Percentiles rank a stretch among this genome's conserved stretches.
Evolutionary conservation across 768 basidiomycete genomes (phyloP).

Genomic region (Termitomyces sp.): DNA sequence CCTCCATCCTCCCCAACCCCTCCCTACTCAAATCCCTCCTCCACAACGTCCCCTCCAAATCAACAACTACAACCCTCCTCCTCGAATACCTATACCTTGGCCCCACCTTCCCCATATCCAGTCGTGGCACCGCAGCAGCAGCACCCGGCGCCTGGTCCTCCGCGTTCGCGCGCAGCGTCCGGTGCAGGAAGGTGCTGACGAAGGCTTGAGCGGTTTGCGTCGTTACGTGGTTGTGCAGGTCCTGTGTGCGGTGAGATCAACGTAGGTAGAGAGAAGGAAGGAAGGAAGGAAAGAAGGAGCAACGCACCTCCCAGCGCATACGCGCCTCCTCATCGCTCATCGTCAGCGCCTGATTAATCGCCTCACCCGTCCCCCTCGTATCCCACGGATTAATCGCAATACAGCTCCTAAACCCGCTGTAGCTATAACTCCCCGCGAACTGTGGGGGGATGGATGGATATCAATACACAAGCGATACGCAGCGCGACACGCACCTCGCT

Average conservation of each 20-base stretch:
- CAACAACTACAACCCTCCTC: constrained; percentile 66
- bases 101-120: constrained; percentile 48
- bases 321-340: constrained; percentile 74
- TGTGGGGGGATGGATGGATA: constrained; percentile 20
- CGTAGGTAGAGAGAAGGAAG: background rate
- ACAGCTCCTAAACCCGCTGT: constrained; percentile 83
- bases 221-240: constrained; percentile 81
- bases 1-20: constrained; percentile 39
- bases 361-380: constrained; percentile 70
- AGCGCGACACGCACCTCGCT: constrained; percentile 55
- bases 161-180: constrained; percentile 68
- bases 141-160: constrained; percentile 40
- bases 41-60: constrained; percentile 84
- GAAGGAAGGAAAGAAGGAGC: background rate
- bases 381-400: constrained; percentile 89
- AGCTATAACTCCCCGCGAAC: constrained; percentile 87
- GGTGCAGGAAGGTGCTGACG: constrained; percentile 73
- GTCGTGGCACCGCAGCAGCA: constrained; percentile 21
- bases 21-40: constrained; percentile 48
- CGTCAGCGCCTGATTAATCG: constrained; percentile 51
- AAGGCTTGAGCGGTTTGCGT: constrained; percentile 87
- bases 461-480: too few relatives aligned
- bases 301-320: constrained; percentile 70
- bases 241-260: constrained; percentile 28
- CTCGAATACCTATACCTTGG: constrained; percentile 65